Evolutionary conservation across 441 rosid genomes (phyloP), one percentile per base, ranked within the genome.

Genomic region (Populus trichocarpa): DNA sequence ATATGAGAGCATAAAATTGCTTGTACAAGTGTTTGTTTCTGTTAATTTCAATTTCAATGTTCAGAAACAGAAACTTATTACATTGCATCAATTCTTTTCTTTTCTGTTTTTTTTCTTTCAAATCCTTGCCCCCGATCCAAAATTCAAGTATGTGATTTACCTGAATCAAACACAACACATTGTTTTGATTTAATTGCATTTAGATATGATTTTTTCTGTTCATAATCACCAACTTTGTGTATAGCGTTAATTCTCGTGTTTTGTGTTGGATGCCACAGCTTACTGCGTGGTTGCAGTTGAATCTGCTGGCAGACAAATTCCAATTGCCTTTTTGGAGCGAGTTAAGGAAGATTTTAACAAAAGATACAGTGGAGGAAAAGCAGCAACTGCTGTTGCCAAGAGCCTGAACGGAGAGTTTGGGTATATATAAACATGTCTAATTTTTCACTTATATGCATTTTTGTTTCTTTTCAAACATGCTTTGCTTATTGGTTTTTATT

Each of bases 211-310:
- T 65, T 50, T 64, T 36, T 71, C 40, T 69, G 38, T 76, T 80
- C 40, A 65, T 59, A 70, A 36, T 67, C 57, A 18, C 67, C 16
- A 35, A 11, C 46, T 25, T 13, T 36, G 16, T 42, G 32, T 23
- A 8, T 38, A 32, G 10, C 32, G 6, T 69, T 81, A 42, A 78
- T 73, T 46, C 57, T 75, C 35, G 23, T 69, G 50, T 69, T 68
- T 67, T 80, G 0, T 74, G 18, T 76, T 83, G 79, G 75, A 36
- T 20, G 73, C 22, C 83, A 92, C 91, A 96, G 98, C 93, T 16
- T 96, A 88, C 78, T 94, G 99, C 75, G 98, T 96, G 77, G 99
- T 94, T 82, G 99, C 99, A 4, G 92, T 88, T 23, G 98, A 96
- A 80, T 90, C 98, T 63, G 89, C 85, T 78, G 98, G 98, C 73